These are phyloP conservation scores for Gaultheria prostrata DNA, from an alignment of 148 eudicot genomes.

Conservation along the genomic window DNA sequence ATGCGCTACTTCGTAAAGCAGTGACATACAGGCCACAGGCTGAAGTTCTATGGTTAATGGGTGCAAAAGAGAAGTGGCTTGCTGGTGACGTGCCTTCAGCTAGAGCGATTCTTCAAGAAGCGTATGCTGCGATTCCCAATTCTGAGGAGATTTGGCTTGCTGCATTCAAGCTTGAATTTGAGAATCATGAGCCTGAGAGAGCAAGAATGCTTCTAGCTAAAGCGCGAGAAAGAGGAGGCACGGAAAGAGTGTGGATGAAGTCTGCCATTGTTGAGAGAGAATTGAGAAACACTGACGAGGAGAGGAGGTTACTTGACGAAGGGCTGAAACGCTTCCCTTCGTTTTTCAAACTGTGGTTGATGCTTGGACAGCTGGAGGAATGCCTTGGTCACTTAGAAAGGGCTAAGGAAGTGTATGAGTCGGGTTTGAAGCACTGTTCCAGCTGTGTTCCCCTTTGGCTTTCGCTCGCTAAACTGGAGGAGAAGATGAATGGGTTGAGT, in stretches of 20 bases:
- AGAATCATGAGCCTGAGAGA: conserved; percentile 87
- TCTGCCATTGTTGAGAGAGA: conserved; percentile 93
- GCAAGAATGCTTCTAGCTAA: conserved; percentile 89
- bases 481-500: conserved; percentile 76
- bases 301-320: conserved; percentile 76
- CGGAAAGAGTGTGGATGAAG: conserved; percentile 96
- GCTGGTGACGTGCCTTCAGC: conserved; percentile 97
- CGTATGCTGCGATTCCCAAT: conserved; percentile 85
- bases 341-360: conserved; percentile 86
- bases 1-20: conserved; percentile 75
- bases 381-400: conserved; percentile 44
- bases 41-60: conserved; percentile 94
- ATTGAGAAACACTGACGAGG: conserved; percentile 68
- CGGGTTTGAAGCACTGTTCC: conserved; percentile 70
- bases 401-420: conserved; percentile 68
- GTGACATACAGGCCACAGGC: conserved; percentile 88
- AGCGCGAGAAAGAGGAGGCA: conserved; percentile 82
- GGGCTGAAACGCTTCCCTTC: conserved; percentile 73
- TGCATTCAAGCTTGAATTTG: conserved; percentile 91
- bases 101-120: conserved; percentile 85
- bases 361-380: conserved; percentile 94
- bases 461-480: conserved; percentile 82
- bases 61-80: conserved; percentile 98
- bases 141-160: conserved; percentile 99
- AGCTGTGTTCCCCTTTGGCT: conserved; percentile 80